A percentile compares a stretch with the other conserved stretches of the same genome.
Conservation (phyloP, 2,329 filamentous ascomycete genomes). For the Fusarium tupiense region DNA sequence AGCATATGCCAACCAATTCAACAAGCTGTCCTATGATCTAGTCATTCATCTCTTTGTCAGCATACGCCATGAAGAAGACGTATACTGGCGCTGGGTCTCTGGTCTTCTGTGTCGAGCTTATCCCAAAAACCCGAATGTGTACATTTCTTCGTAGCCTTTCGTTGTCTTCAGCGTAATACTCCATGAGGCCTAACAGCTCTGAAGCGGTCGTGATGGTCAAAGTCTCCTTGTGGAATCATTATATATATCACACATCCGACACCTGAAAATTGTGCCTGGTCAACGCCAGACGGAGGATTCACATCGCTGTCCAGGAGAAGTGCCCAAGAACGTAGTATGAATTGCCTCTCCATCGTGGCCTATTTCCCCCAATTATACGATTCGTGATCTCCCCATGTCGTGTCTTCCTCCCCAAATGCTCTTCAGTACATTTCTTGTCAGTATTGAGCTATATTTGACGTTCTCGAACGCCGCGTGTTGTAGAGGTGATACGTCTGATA, state of each 20-base stretch:
- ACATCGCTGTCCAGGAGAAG: accelerated
- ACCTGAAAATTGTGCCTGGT: background rate
- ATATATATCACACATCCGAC: background rate
- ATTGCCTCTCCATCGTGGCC: no score
- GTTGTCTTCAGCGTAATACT: background rate
- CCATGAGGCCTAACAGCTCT: background rate
- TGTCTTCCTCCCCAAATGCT: background rate
- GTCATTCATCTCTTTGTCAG: background rate
- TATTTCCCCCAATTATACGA: background rate
- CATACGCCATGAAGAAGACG: background rate
- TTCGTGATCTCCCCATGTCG: background rate
- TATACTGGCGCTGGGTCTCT: background rate
- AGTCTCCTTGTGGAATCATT: background rate
- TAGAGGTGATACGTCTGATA: no score
- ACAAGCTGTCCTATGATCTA: background rate
- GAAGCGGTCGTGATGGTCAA: background rate
- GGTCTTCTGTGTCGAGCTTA: background rate
- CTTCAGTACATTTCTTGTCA: background rate
- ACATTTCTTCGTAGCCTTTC: background rate
- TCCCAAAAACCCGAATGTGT: no score
- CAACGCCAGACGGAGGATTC: background rate
- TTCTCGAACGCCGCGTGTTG: no score
- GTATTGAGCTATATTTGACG: background rate
- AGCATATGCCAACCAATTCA: background rate
- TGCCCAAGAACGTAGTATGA: background rate